Evolutionary conservation across 345 rosid species (phyloP), one percentile per base, ranked within the genome.

Genomic region (Mercurialis annua): DNA sequence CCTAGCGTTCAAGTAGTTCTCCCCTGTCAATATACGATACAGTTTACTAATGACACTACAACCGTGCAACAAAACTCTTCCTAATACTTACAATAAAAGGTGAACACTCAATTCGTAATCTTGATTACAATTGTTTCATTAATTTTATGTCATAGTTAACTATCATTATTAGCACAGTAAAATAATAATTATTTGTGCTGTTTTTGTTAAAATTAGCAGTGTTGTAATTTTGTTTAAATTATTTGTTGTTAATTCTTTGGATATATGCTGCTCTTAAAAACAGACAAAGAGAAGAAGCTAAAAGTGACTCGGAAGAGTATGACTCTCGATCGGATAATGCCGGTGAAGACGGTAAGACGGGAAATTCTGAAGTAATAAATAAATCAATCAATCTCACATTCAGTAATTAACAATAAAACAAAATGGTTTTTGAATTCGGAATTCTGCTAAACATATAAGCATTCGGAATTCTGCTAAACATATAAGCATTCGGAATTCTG

Each of bases 221-320:
- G 6, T 1, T 42, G 59, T 36, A 14, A 24, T 42, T 9, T 59
- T 7, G 43, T 59, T 53, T 44, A 16, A 9, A 3, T 9, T 31
- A 56, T 57, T 5, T 46, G 18, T 11, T 58, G 21, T 43, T 33
- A 57, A 16, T 59, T n/a, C n/a, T n/a, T n/a, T 57, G 53, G 3
- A 27, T 16, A 6, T 44, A 14, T 27, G 16, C 27, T 26, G 38
- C 58, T 58, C 18, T 24, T 74, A 34, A 62, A 56, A 12, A 60
- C 71, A 84, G 90, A 72, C 74, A 70, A 75, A 83, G 91, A 76
- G 80, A 76, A 62, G 87, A 80, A 79, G 83, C 75, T 63, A 78
- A 56, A 70, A 86, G 85, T 66, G 86, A 80, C 69, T 55, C 83
- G 15, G 86, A 84, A 67, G 89, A 84, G 24, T 84, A 75, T 18